A percentile compares a stretch with the other conserved stretches of the same genome.
Conservation (phyloP, 495 filamentous ascomycete genomes). For the Penicillium antarcticum region DNA sequence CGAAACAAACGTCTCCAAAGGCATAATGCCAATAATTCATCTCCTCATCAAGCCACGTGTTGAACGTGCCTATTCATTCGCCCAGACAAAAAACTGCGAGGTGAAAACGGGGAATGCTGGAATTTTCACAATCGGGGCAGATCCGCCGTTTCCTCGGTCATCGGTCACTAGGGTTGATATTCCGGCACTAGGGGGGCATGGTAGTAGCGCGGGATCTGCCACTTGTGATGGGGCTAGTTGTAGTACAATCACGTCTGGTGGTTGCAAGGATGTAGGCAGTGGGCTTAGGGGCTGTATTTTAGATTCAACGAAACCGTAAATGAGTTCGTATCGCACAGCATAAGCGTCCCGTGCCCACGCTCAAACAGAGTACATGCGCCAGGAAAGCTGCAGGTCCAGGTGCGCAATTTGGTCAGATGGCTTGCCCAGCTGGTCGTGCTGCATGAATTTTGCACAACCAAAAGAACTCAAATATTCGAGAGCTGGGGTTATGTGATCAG, state of each 20-base stretch:
- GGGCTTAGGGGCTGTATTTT: not conserved
- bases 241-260: slow-evolving; percentile 4
- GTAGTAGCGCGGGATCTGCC: not conserved
- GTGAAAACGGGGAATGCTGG: not conserved
- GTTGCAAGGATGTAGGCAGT: not conserved
- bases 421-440: not conserved
- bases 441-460: slow-evolving; percentile 4
- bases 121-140: not conserved
- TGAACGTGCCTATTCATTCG: slow-evolving; percentile 17
- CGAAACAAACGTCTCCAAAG: not conserved
- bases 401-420: not conserved
- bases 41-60: slow-evolving; percentile 14
- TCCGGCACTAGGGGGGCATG: not conserved
- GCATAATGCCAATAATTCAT: not conserved
- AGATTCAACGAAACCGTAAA: not conserved
- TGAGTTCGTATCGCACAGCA: not conserved
- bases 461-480: slow-evolving; percentile 8
- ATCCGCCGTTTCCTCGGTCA: not conserved
- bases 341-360: not conserved
- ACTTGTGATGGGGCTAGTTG: not conserved
- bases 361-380: not conserved
- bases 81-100: slow-evolving; percentile 1
- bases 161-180: not conserved
- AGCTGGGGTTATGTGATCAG: slow-evolving; percentile 23
- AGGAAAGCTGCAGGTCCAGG: not conserved